Conservation (phyloP, 2,329 filamentous ascomycete species). For the Cordyceps cicadae region DNA sequence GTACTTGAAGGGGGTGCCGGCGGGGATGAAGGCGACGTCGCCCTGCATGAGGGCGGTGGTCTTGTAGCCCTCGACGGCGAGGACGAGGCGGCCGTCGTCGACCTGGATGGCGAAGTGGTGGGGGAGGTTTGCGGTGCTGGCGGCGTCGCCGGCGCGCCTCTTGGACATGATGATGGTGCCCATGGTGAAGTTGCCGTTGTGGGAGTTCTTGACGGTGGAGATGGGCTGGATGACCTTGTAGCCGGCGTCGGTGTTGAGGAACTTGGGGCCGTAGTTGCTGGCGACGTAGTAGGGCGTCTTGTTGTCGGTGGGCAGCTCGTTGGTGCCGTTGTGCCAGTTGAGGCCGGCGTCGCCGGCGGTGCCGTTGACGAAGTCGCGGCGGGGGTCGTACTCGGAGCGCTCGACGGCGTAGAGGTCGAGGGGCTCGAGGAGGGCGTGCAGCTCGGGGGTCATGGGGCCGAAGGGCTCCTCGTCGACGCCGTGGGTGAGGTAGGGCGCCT, state of each 20-base stretch:
- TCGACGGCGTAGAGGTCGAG: constrained; percentile 15
- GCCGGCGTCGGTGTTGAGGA: constrained; percentile 15
- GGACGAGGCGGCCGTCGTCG: constrained; percentile 19
- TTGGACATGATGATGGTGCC: constrained; percentile 17
- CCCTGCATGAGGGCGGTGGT: constrained; percentile 17
- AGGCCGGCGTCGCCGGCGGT: constrained; percentile 13
- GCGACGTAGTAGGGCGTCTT: constrained; percentile 17
- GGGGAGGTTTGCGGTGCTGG: too few species aligned
- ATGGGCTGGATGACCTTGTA: constrained; percentile 19
- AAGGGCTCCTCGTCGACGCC: constrained; percentile 13
- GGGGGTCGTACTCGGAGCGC: constrained; percentile 13
- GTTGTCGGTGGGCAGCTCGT: constrained; percentile 10
- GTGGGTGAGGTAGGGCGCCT: constrained; percentile 15
- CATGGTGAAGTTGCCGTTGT: constrained; percentile 16
- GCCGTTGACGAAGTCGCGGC: constrained; percentile 18
- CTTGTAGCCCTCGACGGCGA: constrained; percentile 18
- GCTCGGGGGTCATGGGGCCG: constrained; percentile 14
- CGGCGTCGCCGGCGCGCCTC: constrained; percentile 13
- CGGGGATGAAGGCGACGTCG: constrained; percentile 21
- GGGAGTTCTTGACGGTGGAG: constrained; percentile 12
- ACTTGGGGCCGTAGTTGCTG: constrained; percentile 18
- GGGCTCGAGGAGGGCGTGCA: constrained; percentile 1
- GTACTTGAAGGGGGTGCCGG: constrained; percentile 17
- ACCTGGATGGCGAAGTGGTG: constrained; percentile 20
- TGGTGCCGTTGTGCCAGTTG: constrained; percentile 18